phyloP scores from a whole-genome alignment of 495 filamentous ascomycete genomes.

The Ascodesmis nigricans region DNA sequence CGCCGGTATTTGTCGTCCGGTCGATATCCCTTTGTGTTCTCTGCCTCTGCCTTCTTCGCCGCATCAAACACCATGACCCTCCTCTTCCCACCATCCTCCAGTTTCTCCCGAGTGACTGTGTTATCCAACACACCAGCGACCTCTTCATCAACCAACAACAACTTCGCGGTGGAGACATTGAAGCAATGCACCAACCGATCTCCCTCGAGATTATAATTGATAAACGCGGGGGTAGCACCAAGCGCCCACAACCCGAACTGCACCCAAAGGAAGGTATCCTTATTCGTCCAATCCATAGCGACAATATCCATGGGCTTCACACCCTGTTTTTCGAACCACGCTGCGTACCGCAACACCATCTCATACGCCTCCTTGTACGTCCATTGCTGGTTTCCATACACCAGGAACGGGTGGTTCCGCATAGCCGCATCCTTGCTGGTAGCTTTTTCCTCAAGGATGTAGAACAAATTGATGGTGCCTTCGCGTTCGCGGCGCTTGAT shows the following conservation, averaged over 20 bases:
- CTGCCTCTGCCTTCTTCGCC: slow-evolving; percentile 38
- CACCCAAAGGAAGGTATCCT: slow-evolving; percentile 60
- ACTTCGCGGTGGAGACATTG: slow-evolving; percentile 39
- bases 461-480: slow-evolving; percentile 55
- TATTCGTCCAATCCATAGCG: slow-evolving; percentile 76
- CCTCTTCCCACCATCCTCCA: slow-evolving; percentile 38
- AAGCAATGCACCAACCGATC: slow-evolving; percentile 63
- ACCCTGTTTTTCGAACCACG: slow-evolving; percentile 49
- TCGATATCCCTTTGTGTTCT: slow-evolving; percentile 35
- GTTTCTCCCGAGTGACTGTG: slow-evolving; percentile 24
- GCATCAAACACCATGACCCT: slow-evolving; percentile 29
- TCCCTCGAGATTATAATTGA: slow-evolving; percentile 77
- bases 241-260: slow-evolving; percentile 72
- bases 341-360: slow-evolving; percentile 50
- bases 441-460: slow-evolving; percentile 50
- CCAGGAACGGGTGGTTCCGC: slow-evolving; percentile 36
- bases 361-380: slow-evolving; percentile 68
- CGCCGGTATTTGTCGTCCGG: slow-evolving; percentile 38
- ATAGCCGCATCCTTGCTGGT: slow-evolving; percentile 30
- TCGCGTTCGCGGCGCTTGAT: slow-evolving; percentile 27
- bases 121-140: slow-evolving; percentile 30
- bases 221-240: slow-evolving; percentile 72
- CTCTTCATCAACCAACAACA: slow-evolving; percentile 57
- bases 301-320: slow-evolving; percentile 63
- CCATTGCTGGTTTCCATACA: slow-evolving; percentile 54